Base-by-base conservation (phyloP, 495 filamentous ascomycete species). In the Copromyces sp. region DNA sequence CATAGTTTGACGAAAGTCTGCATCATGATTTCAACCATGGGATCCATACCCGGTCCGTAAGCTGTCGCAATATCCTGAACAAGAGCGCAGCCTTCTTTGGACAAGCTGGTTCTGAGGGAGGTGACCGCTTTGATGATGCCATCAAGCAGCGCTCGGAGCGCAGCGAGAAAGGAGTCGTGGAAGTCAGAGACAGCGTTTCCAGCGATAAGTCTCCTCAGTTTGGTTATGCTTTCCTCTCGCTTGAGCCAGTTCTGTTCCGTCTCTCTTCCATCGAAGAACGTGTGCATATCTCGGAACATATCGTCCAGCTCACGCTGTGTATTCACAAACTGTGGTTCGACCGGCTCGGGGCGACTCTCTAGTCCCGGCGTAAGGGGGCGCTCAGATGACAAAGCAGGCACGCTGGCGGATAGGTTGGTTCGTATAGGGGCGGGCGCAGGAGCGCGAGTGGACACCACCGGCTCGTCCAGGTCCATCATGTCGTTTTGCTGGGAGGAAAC, bases 1-100 rank as follows among this genome's bases (percentile, higher is more conserved):
- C 90, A 95, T 69, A 97, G 87, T 78, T 97, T 97, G 81, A 97
- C 89, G 73, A 97, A 86, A 72, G 90, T 93, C 72, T 95, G 93
- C 81, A 98, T 88, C 9, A 98, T 84, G 17, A 97, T 87, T 77
- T 99, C 95, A 29, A 95, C 90, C 90, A 96, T 94, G 2, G 91
- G 85, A 76, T 99, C 95, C 61, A 98, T 87, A 72, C 85, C 91
- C 1, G 94, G 86, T 2, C 94, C 93, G 59, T 90, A 90, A 20
- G 86, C 88, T 72, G 84, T 89, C 12, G 93, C 94, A 32, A 98
- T 81, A 53, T 98, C 95, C 77, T 97, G 94, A 47, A 98, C 85
- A 53, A 97, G 82, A 71, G 88, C 90, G 77, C 93, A 95, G 9
- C 92, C 94, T 76, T 92, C 91, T 38, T 92, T 94, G 3, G 91